Base-by-base conservation (phyloP, 345 rosid species). In the Lagerstroemia speciosa region DNA sequence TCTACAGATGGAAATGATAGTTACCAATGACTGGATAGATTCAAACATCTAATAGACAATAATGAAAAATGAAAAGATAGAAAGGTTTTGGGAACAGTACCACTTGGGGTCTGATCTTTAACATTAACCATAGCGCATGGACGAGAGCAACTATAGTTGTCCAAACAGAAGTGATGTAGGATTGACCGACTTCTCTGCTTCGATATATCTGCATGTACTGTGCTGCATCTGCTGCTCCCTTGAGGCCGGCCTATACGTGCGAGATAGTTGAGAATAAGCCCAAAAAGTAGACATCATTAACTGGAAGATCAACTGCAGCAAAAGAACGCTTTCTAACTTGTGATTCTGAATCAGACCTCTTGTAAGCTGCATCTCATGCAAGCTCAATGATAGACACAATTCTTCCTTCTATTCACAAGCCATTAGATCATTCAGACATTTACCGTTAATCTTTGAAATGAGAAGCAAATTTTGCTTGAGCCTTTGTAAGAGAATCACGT, bases 131-230 rank as follows among this genome's bases (percentile, higher is more conserved):
- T 46, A 86, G 66, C 40, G 93, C 97, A 64, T 88, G 92, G 72
- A 77, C 78, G 0, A 74, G 69, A 69, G 97, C 97, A 55, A 85
- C 76, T 71, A 89, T 78, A 70, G 97, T 87, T 70, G 97, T 89
- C 80, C 90, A 87, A 43, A 88, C 80, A 70, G 96, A 94, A 63
- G 99, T 94, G 65, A 86, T 55, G 72, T 89, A 91, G 24, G 96
- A 91, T 70, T 91, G 98, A 64, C 98, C 99, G 70, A 91, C 99
- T 83, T 94, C 98, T 72, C 99, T 82, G 75, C 98, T 94, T 76
- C 96, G 88, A 71, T 87, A 88, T 61, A 91, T 89, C 79, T 85
- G 92, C 86, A 82, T 76, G 69, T 81, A 88, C 79, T 80, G 77
- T n/a, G 79, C 80, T 9, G 83, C 64, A 62, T 46, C 58, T 33